Base-by-base conservation (phyloP, 2,329 filamentous ascomycete genomes). In the Botryotinia narcissicola region DNA sequence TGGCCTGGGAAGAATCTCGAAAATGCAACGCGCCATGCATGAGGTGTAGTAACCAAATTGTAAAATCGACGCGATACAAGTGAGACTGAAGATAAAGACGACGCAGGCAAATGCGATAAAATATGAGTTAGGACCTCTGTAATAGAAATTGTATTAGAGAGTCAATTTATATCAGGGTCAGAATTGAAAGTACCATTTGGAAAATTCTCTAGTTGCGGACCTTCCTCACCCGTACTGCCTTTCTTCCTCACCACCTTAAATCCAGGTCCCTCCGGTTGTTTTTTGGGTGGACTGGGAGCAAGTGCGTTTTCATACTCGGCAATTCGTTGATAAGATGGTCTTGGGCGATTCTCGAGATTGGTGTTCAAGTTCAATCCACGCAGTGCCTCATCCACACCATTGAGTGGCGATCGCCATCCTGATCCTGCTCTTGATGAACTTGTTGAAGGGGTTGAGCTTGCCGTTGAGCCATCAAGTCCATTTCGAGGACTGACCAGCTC, bases 1-100 rank as follows among this genome's bases (percentile, higher is more conserved):
- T 92, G 89, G 1, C 93, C 94, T 0, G 93, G 93, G 78, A 98
- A 99, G 83, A 91, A 95, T 75, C 95, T 93, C 78, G 93, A 88
- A 80, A 98, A 98, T 9, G 95, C 95, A 81, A 94, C 93, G 76
- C 94, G 90, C 95, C 95, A 98, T 12, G 94, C 94, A 83, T 98
- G 94, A 25, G 95, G 93, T 1, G 93, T 95, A 7, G 94, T 97
- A 73, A 98, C 92, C 59, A 98, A 86, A 70, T 88, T 87, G 82
- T 97, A 93, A 81, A 98, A 97, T 72, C 93, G 92, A 79, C 91
- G 93, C 48, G 93, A 98, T 44, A 98, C 94, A 69, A 97, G 87
- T 29, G 94, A 92, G 18, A 97, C 91, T 16, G 92, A 89, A 29
- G 92, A 90, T 78, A 98, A 89, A 37, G 95, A 94, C 75, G 93